phyloP scores from a whole-genome alignment of 1,284 basidiomycete genomes.

The Mycena sp. region DNA sequence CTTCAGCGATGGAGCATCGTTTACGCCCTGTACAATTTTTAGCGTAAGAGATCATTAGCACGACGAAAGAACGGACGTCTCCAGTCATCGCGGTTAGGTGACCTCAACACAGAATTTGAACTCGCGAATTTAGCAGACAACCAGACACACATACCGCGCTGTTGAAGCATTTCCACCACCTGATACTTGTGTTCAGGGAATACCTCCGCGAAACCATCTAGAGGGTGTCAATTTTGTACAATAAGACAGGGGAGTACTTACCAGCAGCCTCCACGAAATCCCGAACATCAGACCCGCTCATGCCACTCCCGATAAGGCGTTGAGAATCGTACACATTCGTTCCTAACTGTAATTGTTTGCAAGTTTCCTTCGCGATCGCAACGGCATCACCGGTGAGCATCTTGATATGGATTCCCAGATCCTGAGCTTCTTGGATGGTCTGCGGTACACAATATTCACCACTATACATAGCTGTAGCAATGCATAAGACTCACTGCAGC shows the following conservation, averaged over 20 bases:
- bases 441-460: constrained; percentile 49
- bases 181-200: constrained; percentile 47
- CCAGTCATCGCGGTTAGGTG: constrained; percentile 89
- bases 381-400: constrained; percentile 99
- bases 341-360: constrained; percentile 92
- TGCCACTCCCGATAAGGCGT: constrained; percentile 65
- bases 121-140: no score
- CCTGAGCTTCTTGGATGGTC: constrained; percentile 95
- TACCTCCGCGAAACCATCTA: constrained; percentile 24
- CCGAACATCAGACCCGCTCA: constrained; percentile 45
- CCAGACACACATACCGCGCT: constrained; percentile 60
- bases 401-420: constrained; percentile 97
- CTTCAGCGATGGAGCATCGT: constrained; percentile 92
- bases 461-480: constrained; percentile 55
- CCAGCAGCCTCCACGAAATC: constrained; percentile 72
- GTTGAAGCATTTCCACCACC: constrained; percentile 91
- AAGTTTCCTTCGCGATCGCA: constrained; percentile 98
- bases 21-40: constrained; percentile 74
- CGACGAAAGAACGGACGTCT: constrained; percentile 44
- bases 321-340: constrained; percentile 97
- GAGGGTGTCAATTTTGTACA: constrained; percentile 62
- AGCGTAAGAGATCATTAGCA: constrained; percentile 11
- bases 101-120: not conserved
- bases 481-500: constrained; percentile 24
- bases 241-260: constrained; percentile 85